phyloP scores from a whole-genome alignment of 352 stramenopile species.

The Peronospora destructor region DNA sequence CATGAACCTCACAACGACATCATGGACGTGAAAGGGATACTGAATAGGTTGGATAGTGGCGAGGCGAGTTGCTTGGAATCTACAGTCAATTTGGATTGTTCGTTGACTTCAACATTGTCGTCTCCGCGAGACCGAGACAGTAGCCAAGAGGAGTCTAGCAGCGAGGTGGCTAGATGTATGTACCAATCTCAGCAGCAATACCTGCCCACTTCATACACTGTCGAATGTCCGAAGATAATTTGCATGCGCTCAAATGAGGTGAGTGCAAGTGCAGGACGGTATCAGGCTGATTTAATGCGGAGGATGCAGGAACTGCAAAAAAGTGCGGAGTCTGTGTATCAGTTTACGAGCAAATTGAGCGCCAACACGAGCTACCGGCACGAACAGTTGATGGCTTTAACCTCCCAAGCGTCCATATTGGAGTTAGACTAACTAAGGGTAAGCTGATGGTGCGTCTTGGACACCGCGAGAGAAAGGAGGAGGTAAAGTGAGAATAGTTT shows the following conservation, averaged over 20 bases:
- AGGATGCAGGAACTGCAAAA: constrained; percentile 53
- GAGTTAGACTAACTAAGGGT: constrained; percentile 20
- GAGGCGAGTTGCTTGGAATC: constrained; percentile 3
- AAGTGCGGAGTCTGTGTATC: constrained; percentile 52
- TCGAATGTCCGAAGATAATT: constrained; percentile 8
- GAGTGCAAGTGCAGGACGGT: background rate
- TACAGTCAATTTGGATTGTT: constrained; percentile 7
- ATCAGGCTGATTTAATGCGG: constrained; percentile 28
- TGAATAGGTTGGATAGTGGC: constrained; percentile 9
- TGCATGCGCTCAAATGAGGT: constrained; percentile 9
- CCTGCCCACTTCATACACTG: constrained; percentile 8
- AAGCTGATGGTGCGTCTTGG: too few relatives aligned
- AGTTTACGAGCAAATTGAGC: constrained; percentile 46
- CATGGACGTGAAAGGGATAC: constrained; percentile 5
- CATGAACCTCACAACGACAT: constrained; percentile 1
- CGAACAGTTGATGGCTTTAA: constrained; percentile 7
- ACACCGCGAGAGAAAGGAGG: too few relatives aligned
- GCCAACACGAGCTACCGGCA: constrained; percentile 17
- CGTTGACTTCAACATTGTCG: constrained; percentile 16
- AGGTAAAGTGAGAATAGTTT: too few relatives aligned
- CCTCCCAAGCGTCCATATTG: constrained; percentile 15
- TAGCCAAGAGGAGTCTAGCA: constrained; percentile 14
- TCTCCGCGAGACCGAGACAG: constrained; percentile 17
- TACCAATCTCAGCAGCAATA: constrained; percentile 16
- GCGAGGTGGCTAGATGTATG: constrained; percentile 7